Evolutionary conservation across 495 filamentous ascomycete genomes (phyloP).

Genomic region (Aspergillus leporis): DNA sequence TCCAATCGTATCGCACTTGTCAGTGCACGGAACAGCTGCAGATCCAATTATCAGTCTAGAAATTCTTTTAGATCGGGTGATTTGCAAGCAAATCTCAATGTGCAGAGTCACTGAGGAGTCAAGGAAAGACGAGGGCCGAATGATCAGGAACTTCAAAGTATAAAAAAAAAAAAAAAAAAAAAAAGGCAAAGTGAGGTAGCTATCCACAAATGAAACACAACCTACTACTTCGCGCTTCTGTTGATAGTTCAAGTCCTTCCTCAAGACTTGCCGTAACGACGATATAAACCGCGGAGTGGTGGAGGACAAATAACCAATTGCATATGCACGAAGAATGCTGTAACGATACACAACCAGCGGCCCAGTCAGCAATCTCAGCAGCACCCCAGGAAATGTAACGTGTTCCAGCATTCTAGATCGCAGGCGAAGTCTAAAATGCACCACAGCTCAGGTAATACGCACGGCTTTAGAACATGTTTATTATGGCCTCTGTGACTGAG

Average conservation of each 20-base stretch:
- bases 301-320: constrained; percentile 71
- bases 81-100: not conserved
- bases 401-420: constrained; percentile 13
- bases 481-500: constrained; percentile 27
- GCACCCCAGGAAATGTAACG: constrained; percentile 7
- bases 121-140: not conserved
- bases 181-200: too few species aligned
- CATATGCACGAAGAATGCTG: constrained; percentile 73
- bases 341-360: constrained; percentile 15
- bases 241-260: constrained; percentile 42
- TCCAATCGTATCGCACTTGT: constrained; percentile 39
- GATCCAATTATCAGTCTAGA: not conserved
- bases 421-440: constrained; percentile 21
- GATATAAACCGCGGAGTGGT: constrained; percentile 66
- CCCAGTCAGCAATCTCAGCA: constrained; percentile 7
- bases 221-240: constrained; percentile 44
- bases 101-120: not conserved
- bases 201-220: constrained; percentile 4
- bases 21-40: constrained; percentile 39
- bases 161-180: not conserved
- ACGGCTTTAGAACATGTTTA: constrained; percentile 32
- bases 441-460: constrained; percentile 22
- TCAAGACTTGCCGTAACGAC: constrained; percentile 50
- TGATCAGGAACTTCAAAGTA: not conserved
- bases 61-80: not conserved